These are phyloP conservation scores for Lolium perenne DNA, from an alignment of 176 grass and related monocot genomes.

Conservation along the genomic window DNA sequence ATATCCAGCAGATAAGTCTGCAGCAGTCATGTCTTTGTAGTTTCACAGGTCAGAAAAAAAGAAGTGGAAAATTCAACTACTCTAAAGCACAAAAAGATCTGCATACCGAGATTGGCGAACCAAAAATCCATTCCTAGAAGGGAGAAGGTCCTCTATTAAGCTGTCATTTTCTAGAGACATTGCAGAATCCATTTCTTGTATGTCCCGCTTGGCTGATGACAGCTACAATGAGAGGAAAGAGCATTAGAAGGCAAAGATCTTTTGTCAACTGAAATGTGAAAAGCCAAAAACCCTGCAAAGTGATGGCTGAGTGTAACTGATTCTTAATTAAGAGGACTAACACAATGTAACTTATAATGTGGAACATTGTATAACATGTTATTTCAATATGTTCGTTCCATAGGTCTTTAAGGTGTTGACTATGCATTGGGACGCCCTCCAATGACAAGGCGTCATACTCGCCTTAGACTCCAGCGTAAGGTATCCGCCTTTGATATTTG, in stretches of 20 bases:
- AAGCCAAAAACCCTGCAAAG: conserved; percentile 18
- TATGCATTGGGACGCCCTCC: background rate
- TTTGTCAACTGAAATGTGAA: conserved; percentile 11
- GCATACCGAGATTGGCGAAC: conserved; percentile 78
- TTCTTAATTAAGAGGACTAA: conserved; percentile 30
- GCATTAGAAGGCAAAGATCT: conserved; percentile 38
- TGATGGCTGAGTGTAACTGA: conserved; percentile 13
- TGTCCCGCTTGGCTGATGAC: conserved; percentile 85
- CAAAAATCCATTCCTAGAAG: conserved; percentile 87
- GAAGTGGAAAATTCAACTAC: conserved; percentile 3
- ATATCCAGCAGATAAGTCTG: conserved; percentile 1
- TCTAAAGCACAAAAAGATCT: conserved; percentile 41
- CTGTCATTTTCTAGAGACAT: conserved; percentile 68
- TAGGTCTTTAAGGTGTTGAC: background rate
- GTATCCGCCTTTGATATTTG: background rate
- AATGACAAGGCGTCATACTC: background rate
- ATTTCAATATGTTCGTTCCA: conserved; percentile 31
- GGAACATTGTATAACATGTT: conserved; percentile 30
- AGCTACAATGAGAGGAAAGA: conserved; percentile 61
- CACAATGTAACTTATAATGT: background rate
- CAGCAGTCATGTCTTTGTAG: background rate
- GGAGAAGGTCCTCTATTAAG: conserved; percentile 83
- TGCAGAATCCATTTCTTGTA: conserved; percentile 91
- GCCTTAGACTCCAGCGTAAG: background rate
- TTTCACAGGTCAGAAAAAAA: conserved; percentile 16